Evolutionary conservation across 345 rosid genomes (phyloP).

Genomic region (Eucalyptus viminalis): DNA sequence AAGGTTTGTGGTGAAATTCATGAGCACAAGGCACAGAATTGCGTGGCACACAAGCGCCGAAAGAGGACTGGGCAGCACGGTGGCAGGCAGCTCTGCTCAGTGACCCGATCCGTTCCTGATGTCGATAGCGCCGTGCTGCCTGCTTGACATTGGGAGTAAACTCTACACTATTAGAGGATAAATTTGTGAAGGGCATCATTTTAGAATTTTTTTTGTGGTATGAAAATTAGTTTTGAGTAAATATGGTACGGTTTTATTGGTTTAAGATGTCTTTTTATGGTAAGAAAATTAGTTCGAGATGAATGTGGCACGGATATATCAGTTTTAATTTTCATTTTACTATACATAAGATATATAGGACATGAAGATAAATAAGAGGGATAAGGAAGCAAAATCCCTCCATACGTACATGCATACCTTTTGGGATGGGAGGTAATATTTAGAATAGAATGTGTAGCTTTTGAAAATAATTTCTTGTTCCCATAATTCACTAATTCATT

Average conservation of each 20-base stretch:
- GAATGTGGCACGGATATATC: rapidly evolving
- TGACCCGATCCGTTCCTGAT: background rate
- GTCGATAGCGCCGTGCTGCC: rapidly evolving
- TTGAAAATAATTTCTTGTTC: background rate
- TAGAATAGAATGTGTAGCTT: rapidly evolving
- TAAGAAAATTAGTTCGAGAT: background rate
- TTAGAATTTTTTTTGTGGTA: rapidly evolving
- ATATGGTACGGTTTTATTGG: rapidly evolving
- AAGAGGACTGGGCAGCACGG: background rate
- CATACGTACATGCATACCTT: background rate
- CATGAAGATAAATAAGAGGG: background rate
- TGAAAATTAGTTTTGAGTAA: background rate
- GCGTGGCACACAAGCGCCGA: background rate
- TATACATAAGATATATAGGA: rapidly evolving
- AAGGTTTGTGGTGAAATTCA: slow-evolving; percentile 24
- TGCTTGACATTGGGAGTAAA: rapidly evolving
- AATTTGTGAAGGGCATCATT: rapidly evolving
- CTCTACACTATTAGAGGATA: rapidly evolving
- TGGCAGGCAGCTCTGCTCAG: background rate
- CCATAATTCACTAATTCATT: background rate
- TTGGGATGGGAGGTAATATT: background rate
- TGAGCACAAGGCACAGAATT: background rate
- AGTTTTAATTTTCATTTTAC: background rate
- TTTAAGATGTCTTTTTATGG: no score
- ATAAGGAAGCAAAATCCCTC: background rate